phyloP scores from a whole-genome alignment of 1,284 basidiomycete genomes.

The Coriolopsis trogii region DNA sequence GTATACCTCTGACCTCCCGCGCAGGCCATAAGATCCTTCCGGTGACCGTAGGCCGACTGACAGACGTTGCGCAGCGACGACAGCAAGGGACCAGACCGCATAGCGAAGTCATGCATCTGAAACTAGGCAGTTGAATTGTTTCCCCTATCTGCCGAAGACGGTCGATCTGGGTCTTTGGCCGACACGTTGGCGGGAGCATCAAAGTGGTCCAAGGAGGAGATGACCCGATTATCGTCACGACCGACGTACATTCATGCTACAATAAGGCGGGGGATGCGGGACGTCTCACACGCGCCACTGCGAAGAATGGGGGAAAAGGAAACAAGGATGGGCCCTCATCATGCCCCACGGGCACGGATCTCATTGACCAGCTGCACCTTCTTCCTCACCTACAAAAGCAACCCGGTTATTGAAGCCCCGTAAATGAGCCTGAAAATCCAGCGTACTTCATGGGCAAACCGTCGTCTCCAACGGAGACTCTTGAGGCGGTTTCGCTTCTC shows the following conservation, averaged over 20 bases:
- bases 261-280: slow-evolving; percentile 9
- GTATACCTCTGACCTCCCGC: slow-evolving; percentile 19
- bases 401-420: slow-evolving; percentile 23
- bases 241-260: slow-evolving; percentile 20
- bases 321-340: slow-evolving; percentile 20
- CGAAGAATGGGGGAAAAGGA: slow-evolving; percentile 15
- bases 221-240: slow-evolving; percentile 18
- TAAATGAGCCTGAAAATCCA: slow-evolving; percentile 22
- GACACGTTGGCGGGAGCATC: slow-evolving; percentile 12
- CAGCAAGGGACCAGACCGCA: slow-evolving; percentile 13
- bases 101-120: slow-evolving; percentile 22
- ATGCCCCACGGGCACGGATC: slow-evolving; percentile 51
- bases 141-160: slow-evolving; percentile 12
- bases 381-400: slow-evolving; percentile 59
- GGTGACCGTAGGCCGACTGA: slow-evolving; percentile 6
- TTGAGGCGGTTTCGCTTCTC: slow-evolving; percentile 63
- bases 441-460: slow-evolving; percentile 69
- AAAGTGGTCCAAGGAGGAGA: not conserved
- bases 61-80: slow-evolving; percentile 5
- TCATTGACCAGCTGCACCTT: slow-evolving; percentile 53
- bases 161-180: slow-evolving; percentile 1
- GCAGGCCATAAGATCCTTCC: slow-evolving; percentile 23
- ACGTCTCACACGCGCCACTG: slow-evolving; percentile 9
- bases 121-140: slow-evolving; percentile 13
- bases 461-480: slow-evolving; percentile 68